Base-by-base conservation (phyloP, 1,284 basidiomycete genomes). In the Tylopilus sp. region DNA sequence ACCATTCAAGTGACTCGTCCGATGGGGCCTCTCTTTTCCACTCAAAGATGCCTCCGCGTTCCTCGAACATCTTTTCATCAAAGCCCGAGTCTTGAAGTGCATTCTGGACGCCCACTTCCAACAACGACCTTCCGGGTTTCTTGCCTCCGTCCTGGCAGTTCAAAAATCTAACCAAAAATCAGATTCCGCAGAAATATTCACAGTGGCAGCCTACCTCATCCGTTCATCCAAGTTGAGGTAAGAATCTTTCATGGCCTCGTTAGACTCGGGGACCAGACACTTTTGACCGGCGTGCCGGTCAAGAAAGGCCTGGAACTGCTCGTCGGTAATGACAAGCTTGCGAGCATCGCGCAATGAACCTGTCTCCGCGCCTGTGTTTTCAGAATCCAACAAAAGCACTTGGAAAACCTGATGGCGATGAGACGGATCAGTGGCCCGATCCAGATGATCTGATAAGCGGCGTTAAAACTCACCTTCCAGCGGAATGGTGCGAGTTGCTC, bases 141-240 rank as follows among this genome's bases (percentile, higher is more conserved):
- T 81, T 78, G 2, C 67, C 71, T 3, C 79, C 79, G 3, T 69
- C 71, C 26, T 65, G 63, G 55, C 77, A 81, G 57, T 79, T 72
- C 58, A 81, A 62, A 47, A 81, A 81, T 16, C 79, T 81, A 36
- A n/a, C 49, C 51, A 24, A 2, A n/a, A 29, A 26, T 64, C 60
- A 69, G 39, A 19, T 53, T 32, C 38, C 5, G n/a, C 19, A 56
- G 19, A 13, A 22, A 33, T 10, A 16, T n/a, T 16, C 36, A 6
- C 47, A 16, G 1, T 8, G 32, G 22, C 8, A 15, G 55, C 69
- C 15, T 33, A 79, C 79, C 79, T 63, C 79, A 81, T 77, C 16
- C 77, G 59, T 66, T 82, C 81, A 57, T 83, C 81, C 29, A 82
- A 61, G 53, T 74, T 72, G 10, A 82, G 65, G 55, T 82, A 82